These are phyloP conservation scores for Tuber calosporum DNA, from an alignment of 495 filamentous ascomycete genomes.

Conservation along the genomic window DNA sequence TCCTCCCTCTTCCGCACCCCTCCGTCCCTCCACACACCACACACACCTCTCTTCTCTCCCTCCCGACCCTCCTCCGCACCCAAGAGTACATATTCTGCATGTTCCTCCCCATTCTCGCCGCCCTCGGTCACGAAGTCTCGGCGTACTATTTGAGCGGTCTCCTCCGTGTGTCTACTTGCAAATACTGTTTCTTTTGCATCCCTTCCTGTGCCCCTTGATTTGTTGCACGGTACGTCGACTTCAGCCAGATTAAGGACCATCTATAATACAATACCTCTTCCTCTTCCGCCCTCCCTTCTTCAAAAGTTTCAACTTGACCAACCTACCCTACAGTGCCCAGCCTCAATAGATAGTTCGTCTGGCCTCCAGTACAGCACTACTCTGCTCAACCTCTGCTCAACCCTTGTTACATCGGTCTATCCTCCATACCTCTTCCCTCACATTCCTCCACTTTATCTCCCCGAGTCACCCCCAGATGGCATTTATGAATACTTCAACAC, in stretches of 20 bases:
- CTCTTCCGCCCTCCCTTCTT: slow-evolving; percentile 28
- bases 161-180: slow-evolving; percentile 6
- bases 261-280: slow-evolving; percentile 23
- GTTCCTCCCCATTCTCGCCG: slow-evolving; percentile 23
- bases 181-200: slow-evolving; percentile 5
- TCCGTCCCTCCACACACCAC: slow-evolving; percentile 8
- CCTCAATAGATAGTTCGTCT: not conserved
- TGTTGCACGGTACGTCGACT: slow-evolving; percentile 33
- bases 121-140: slow-evolving; percentile 24
- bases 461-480: slow-evolving; percentile 15
- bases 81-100: slow-evolving; percentile 7
- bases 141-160: slow-evolving; percentile 14
- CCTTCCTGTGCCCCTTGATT: slow-evolving; percentile 18
- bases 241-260: slow-evolving; percentile 26
- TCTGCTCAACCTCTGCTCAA: no score
- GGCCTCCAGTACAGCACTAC: slow-evolving; percentile 5
- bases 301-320: slow-evolving; percentile 17
- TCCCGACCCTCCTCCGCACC: slow-evolving; percentile 17
- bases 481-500: slow-evolving; percentile 41
- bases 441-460: not conserved
- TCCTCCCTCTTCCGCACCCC: slow-evolving; percentile 13
- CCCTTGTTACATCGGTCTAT: not conserved
- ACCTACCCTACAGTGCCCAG: slow-evolving; percentile 5
- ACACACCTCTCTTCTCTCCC: slow-evolving; percentile 1
- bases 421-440: not conserved